Percentiles rank a stretch among this genome's conserved stretches.
Conservation (phyloP, 2,329 filamentous ascomycete species). For the Trichoderma sp. region DNA sequence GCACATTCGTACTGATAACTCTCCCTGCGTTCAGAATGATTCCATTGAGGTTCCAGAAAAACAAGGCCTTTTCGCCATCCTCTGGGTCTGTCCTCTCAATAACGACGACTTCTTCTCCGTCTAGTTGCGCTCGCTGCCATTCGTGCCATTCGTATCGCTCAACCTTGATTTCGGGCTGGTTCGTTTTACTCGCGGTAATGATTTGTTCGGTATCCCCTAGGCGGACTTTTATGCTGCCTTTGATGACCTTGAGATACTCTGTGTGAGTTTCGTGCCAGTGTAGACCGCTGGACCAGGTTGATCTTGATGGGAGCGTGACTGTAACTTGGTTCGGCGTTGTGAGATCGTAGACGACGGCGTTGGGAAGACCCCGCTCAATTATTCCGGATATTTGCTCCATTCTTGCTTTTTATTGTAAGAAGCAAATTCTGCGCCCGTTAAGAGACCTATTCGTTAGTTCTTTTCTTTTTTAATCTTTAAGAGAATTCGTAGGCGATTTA, state of each 20-base stretch:
- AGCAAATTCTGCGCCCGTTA: background rate
- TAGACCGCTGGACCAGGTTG: slow-evolving; percentile 49
- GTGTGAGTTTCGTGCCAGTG: slow-evolving; percentile 52
- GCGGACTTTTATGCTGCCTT: slow-evolving; percentile 37
- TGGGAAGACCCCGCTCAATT: slow-evolving; percentile 26
- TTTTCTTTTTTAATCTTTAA: background rate
- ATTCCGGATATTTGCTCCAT: slow-evolving; percentile 6
- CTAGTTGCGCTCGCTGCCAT: slow-evolving; percentile 44
- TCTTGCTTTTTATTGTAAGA: background rate
- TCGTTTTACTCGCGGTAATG: slow-evolving; percentile 25
- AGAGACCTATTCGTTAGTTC: background rate
- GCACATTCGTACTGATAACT: background rate
- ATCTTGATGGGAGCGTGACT: slow-evolving; percentile 45
- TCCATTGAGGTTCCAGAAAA: slow-evolving; percentile 53
- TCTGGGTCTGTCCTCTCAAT: slow-evolving; percentile 49
- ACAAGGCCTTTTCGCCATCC: slow-evolving; percentile 48
- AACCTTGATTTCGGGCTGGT: slow-evolving; percentile 38
- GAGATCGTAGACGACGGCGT: slow-evolving; percentile 37
- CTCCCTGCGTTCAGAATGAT: slow-evolving; percentile 35
- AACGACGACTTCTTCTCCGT: slow-evolving; percentile 42
- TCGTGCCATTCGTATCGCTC: slow-evolving; percentile 44
- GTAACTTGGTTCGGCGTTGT: slow-evolving; percentile 39
- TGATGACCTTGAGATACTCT: slow-evolving; percentile 47
- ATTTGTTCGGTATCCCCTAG: slow-evolving; percentile 25
- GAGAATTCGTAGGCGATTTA: background rate